Percentiles rank a stretch among this genome's conserved stretches.
Evolutionary conservation across 192 early-diverging fungal species (phyloP).

Genomic region (Entophlyctis helioformis): DNA sequence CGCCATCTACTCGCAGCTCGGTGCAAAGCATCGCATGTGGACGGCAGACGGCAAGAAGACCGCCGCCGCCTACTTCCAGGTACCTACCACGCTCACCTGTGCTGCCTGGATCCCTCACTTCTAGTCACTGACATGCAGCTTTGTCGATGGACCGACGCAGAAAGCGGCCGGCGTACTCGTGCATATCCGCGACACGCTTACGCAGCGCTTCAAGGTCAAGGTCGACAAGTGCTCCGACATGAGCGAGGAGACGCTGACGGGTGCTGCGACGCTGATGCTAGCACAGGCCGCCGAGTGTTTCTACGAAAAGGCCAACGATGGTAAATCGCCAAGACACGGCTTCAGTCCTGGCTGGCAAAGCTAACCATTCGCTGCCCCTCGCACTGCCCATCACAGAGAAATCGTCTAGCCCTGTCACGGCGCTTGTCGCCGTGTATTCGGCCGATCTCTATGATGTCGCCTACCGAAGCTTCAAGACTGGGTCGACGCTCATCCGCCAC

Average conservation of each 20-base stretch:
- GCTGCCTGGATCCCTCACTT: neutral
- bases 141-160: slow-evolving; percentile 1
- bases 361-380: neutral
- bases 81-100: too few species aligned
- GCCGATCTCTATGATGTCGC: slow-evolving; percentile 43
- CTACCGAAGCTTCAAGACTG: slow-evolving; percentile 5
- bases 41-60: slow-evolving; percentile 27
- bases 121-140: neutral
- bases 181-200: slow-evolving; percentile 29
- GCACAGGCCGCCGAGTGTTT: slow-evolving; percentile 94
- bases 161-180: slow-evolving; percentile 65
- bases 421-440: slow-evolving; percentile 30
- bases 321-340: slow-evolving; percentile 5
- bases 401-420: slow-evolving; percentile 24
- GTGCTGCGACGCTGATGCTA: slow-evolving; percentile 65
- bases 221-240: slow-evolving; percentile 45
- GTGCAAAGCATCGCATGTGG: slow-evolving; percentile 17
- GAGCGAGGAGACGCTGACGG: slow-evolving; percentile 54
- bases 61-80: slow-evolving; percentile 36
- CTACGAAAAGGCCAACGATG: slow-evolving; percentile 70
- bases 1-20: slow-evolving; percentile 33
- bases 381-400: slow-evolving; percentile 10
- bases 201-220: slow-evolving; percentile 31
- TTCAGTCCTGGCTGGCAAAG: neutral
- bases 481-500: slow-evolving; percentile 4